Percentiles rank a stretch among this genome's conserved stretches.
Conservation (phyloP, 257 asterid species). For the Lavandula angustifolia region DNA sequence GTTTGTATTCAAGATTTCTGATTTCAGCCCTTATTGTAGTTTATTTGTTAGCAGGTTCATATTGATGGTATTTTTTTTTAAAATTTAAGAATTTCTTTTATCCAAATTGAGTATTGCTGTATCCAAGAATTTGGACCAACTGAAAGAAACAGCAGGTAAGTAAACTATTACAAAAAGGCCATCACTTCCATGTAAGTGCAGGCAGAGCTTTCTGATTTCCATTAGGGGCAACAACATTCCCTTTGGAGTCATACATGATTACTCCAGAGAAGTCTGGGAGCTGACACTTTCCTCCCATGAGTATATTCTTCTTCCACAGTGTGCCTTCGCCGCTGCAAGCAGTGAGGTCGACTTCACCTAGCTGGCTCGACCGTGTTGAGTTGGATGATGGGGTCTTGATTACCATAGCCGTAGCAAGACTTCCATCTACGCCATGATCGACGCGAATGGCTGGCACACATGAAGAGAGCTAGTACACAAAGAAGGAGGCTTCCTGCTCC, state of each 20-base stretch:
- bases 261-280: constrained; percentile 86
- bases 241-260: constrained; percentile 67
- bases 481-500: constrained; percentile 51
- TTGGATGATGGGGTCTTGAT: constrained; percentile 69
- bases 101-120: no score
- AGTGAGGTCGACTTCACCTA: constrained; percentile 49
- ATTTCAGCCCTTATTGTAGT: no score
- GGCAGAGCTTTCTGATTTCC: constrained; percentile 42
- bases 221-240: constrained; percentile 47
- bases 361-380: constrained; percentile 50
- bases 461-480: constrained; percentile 60
- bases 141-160: no score
- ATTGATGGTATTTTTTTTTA: no score
- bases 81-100: no score
- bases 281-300: constrained; percentile 87
- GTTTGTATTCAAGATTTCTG: no score
- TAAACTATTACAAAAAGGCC: no score
- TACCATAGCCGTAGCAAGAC: constrained; percentile 49
- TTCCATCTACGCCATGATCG: constrained; percentile 55
- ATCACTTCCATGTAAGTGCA: constrained; percentile 64
- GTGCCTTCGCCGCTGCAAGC: constrained; percentile 51
- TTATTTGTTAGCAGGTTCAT: no score
- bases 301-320: constrained; percentile 73
- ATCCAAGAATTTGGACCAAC: no score
- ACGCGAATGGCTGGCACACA: constrained; percentile 57